A percentile compares a stretch with the other conserved stretches of the same genome.
Evolutionary conservation across 495 filamentous ascomycete species (phyloP).

Genomic region (Lophium mytilinum): DNA sequence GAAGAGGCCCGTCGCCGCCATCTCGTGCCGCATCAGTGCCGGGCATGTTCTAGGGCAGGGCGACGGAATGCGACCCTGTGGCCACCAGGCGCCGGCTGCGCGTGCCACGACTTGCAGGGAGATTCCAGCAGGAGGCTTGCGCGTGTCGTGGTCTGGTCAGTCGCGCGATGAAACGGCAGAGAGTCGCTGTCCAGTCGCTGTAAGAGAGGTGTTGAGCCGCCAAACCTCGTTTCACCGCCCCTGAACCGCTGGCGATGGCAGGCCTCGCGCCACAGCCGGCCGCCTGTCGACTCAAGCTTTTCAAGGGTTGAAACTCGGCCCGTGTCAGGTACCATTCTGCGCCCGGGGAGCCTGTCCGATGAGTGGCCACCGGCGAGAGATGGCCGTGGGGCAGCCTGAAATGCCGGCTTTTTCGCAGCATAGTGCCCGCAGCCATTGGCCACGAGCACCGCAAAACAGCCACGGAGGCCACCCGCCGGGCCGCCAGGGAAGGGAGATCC

Average conservation of each 20-base stretch:
- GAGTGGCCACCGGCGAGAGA: neutral
- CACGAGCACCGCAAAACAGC: neutral
- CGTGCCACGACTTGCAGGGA: neutral
- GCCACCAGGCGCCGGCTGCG: constrained; percentile 4
- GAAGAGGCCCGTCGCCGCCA: constrained; percentile 6
- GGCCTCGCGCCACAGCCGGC: neutral
- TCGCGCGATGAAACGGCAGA: constrained; percentile 23
- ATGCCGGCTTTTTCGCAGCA: too few species aligned
- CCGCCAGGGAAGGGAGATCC: neutral
- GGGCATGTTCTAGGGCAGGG: constrained; percentile 11
- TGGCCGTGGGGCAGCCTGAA: too few species aligned
- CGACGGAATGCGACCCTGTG: constrained; percentile 22
- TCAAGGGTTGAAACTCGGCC: neutral
- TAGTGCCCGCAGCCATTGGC: too few species aligned
- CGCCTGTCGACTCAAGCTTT: neutral
- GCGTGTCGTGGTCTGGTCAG: constrained; percentile 9
- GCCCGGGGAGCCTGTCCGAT: neutral
- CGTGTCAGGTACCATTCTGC: neutral
- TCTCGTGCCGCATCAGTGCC: constrained; percentile 1
- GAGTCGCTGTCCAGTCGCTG: constrained; percentile 11
- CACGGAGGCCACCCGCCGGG: neutral
- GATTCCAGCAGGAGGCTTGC: constrained; percentile 10
- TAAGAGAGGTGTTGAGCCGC: neutral
- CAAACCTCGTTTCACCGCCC: neutral
- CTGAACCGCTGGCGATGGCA: neutral